Evolutionary conservation across 2,329 filamentous ascomycete species (phyloP), one percentile per base, ranked within the genome.

Genomic region (Monilinia vaccinii-corymbosi): DNA sequence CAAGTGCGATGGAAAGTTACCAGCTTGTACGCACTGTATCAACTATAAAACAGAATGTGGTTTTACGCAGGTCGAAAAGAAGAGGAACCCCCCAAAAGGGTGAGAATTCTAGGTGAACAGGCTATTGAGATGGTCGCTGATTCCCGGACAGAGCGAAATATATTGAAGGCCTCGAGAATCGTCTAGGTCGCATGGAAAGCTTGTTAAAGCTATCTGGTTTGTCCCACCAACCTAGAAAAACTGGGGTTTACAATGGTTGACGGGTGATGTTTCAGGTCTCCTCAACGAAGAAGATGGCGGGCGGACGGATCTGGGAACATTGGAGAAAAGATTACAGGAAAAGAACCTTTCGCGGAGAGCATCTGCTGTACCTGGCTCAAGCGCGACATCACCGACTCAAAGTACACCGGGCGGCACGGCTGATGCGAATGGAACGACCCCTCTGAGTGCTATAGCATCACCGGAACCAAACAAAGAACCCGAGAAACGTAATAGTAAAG

Each of bases 1-100:
- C 76, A 97, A 97, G 77, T 97, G 93, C 75, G 94, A 97, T 72
- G 93, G 94, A 67, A 96, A 95, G 76, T 84, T 96, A 75, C 93
- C 94, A 42, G 86, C 91, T 62, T 99, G 94, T 75, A 92, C 90
- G 9, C 94, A 97, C 75, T 99, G 93, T 74, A 88, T 88, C 73
- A 97, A 97, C 74, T 97, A 97, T 79, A 97, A 97, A 80, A 97
- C 92, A 6, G 91, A 96, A 69, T 99, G 93, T 74, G 84, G 96
- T 68, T 97, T 97, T 72, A 97, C 94, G 0, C 91, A 96, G 73
- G 92, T 97, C 42, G 94, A 99, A 78, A 99, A 99, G 85, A 99
- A 99, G 81, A 84, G 94, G 61, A 94, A 89, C 73, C 93, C 94
- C 57, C 94, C 93, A 1, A 99, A 97, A 79, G 93, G 94, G 91